A percentile compares a stretch with the other conserved stretches of the same genome.
These are phyloP conservation scores for Gonium pectorale DNA, from an alignment of 139 green algal genomes.

Conservation along the genomic window DNA sequence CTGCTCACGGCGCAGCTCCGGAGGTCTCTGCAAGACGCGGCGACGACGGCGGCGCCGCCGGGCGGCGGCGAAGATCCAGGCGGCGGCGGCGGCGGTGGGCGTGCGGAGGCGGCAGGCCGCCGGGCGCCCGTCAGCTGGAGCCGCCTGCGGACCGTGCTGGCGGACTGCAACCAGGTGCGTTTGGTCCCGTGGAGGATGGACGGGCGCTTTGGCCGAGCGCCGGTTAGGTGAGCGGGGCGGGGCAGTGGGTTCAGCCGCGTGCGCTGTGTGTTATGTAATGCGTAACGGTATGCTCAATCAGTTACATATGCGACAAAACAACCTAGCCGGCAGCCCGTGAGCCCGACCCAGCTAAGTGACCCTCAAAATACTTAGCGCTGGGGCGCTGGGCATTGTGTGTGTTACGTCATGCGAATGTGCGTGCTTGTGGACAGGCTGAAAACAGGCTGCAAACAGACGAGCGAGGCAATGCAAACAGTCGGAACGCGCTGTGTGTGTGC, in stretches of 20 bases:
- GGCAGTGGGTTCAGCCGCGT: no score
- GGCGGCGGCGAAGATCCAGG: not conserved
- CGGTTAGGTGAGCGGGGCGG: not conserved
- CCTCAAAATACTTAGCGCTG: no score
- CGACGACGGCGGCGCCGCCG: not conserved
- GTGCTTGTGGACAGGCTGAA: no score
- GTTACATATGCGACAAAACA: not conserved
- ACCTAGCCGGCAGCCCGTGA: not conserved
- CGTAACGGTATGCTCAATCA: no score
- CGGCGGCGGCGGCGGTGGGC: not conserved
- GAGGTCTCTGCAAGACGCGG: not conserved
- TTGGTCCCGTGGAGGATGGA: not conserved
- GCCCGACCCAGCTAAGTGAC: not conserved
- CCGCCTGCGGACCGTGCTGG: not conserved
- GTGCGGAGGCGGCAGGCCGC: not conserved
- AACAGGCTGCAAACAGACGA: no score
- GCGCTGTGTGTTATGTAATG: no score
- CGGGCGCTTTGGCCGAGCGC: not conserved
- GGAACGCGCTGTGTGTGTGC: no score
- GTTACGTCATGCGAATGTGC: no score
- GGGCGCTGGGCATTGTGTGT: no score
- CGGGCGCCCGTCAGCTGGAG: not conserved
- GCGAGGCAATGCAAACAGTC: no score
- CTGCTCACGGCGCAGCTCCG: not conserved
- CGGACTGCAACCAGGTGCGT: not conserved